Conservation (phyloP, 805 yeast species). For the Metschnikowia kunwiensis region DNA sequence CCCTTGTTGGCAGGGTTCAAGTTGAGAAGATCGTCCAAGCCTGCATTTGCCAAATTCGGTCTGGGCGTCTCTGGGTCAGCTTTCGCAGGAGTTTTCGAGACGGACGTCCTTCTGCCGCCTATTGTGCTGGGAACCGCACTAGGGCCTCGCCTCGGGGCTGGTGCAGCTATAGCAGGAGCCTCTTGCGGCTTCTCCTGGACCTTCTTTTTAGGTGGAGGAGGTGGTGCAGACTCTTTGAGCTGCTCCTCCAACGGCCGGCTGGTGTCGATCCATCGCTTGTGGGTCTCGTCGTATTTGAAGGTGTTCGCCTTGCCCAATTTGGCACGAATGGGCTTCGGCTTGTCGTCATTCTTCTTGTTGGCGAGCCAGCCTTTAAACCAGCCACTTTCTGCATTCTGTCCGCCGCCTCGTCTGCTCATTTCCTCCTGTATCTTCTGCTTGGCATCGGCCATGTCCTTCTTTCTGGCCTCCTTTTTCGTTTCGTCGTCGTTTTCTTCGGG, state of each 20-base stretch:
- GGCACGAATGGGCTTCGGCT: conserved; percentile 69
- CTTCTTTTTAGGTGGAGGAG: conserved; percentile 60
- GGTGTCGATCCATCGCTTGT: conserved; percentile 83
- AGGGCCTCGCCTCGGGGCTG: conserved; percentile 14
- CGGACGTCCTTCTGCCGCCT: conserved; percentile 57
- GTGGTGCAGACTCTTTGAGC: conserved; percentile 49
- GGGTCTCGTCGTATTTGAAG: conserved; percentile 77
- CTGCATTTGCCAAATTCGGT: conserved; percentile 35
- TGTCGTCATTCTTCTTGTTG: conserved; percentile 47
- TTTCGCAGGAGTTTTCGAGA: conserved; percentile 40
- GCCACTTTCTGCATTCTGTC: conserved; percentile 21
- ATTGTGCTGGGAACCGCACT: conserved; percentile 1
- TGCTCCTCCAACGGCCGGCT: conserved; percentile 66
- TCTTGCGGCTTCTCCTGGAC: conserved; percentile 16
- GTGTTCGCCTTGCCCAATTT: conserved; percentile 73
- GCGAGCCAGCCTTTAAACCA: conserved; percentile 52
- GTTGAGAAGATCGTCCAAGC: conserved; percentile 39
- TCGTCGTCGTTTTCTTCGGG: conserved; percentile 44
- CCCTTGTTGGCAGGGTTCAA: conserved; percentile 14
- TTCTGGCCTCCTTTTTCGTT: conserved; percentile 37
- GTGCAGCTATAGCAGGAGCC: conserved; percentile 11
- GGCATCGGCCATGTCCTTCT: conserved; percentile 25
- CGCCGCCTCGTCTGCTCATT: conserved; percentile 18
- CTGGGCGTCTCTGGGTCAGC: conserved; percentile 19
- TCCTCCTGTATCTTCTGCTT: conserved; percentile 15